A percentile compares a stretch with the other conserved stretches of the same genome.
These are phyloP conservation scores for Diplodia corticola DNA, from an alignment of 2,329 filamentous ascomycete species.

Conservation along the genomic window DNA sequence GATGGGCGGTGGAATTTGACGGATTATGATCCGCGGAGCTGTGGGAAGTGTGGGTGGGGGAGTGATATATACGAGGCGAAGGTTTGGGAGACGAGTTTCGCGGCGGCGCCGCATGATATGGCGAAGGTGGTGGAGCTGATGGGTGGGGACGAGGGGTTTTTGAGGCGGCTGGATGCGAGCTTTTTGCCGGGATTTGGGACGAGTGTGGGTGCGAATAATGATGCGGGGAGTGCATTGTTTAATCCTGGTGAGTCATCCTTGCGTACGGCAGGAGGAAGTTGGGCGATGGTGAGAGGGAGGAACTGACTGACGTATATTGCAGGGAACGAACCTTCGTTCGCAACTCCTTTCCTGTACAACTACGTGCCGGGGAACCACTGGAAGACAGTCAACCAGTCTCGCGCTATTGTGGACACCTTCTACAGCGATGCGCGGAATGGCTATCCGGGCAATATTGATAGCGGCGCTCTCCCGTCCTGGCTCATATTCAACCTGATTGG, in stretches of 20 bases:
- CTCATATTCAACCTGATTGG: constrained; percentile 54
- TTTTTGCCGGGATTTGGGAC: constrained; percentile 42
- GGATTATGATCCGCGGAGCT: constrained; percentile 44
- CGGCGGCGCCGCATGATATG: constrained; percentile 47
- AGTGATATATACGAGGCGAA: constrained; percentile 46
- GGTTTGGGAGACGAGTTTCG: constrained; percentile 42
- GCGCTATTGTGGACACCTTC: constrained; percentile 42
- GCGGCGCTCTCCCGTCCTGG: constrained; percentile 53
- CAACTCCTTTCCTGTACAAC: constrained; percentile 45
- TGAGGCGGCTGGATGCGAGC: constrained; percentile 43
- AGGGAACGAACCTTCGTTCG: constrained; percentile 44
- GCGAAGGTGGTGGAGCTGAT: constrained; percentile 45
- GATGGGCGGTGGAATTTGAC: constrained; percentile 34
- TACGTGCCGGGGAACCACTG: constrained; percentile 36
- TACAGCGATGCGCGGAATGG: constrained; percentile 44
- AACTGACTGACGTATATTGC: not conserved
- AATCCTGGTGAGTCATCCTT: constrained; percentile 24
- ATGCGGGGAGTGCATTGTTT: constrained; percentile 26
- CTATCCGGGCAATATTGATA: constrained; percentile 50
- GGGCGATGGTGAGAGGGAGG: not conserved
- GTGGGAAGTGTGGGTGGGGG: constrained; percentile 44
- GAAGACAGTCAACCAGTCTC: constrained; percentile 29
- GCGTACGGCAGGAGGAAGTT: too few relatives aligned
- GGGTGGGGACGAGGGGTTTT: constrained; percentile 43
- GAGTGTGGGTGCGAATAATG: constrained; percentile 37